Base-by-base conservation (phyloP, 2,329 filamentous ascomycete species). In the Aureobasidium lini region DNA sequence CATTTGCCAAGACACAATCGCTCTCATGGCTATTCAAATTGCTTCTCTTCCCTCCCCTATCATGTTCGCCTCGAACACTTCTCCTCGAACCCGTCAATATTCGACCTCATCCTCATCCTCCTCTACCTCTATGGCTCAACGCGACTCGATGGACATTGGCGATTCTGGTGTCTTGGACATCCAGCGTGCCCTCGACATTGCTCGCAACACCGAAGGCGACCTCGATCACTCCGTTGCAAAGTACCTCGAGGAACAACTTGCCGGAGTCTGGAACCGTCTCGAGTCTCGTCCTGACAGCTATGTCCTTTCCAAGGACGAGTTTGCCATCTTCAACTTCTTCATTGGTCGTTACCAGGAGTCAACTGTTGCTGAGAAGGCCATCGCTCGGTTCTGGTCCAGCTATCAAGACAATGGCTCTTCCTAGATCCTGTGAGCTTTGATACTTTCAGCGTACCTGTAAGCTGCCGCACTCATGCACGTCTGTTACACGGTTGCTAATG, bases 301-400 rank as follows among this genome's bases (percentile, higher is more conserved):
- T 72, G 73, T 94, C 64, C 84, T 95, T 77, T 84, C 78, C 36
- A 78, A 81, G 63, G 84, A 90, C 72, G 90, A 95, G 74, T 95
- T 94, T 68, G 84, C 88, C 58, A 80, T 95, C 62, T 91, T 95
- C 82, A 95, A 94, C 77, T 93, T 87, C 73, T 93, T 88, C 72
- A 86, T 88, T 63, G 74, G 81, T 63, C 82, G 86, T 9, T 90
- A 87, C 68, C 71, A 76, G 32, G 81, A 82, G 61, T 75, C 74
- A 15, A 68, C 72, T 29, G 67, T 81, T 50, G 77, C 81, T 23
- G 77, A 78, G 65, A 73, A 72, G 54, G 81, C 81, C 10, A 78
- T 83, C 54, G 78, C 76, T 62, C 79, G 81, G 13, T 85, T 81
- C 68, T 85, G 82, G 82, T 75, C 81, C 64, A 72, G 76, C 49